phyloP scores from a whole-genome alignment of 345 rosid genomes.

The Lepidium sativum region DNA sequence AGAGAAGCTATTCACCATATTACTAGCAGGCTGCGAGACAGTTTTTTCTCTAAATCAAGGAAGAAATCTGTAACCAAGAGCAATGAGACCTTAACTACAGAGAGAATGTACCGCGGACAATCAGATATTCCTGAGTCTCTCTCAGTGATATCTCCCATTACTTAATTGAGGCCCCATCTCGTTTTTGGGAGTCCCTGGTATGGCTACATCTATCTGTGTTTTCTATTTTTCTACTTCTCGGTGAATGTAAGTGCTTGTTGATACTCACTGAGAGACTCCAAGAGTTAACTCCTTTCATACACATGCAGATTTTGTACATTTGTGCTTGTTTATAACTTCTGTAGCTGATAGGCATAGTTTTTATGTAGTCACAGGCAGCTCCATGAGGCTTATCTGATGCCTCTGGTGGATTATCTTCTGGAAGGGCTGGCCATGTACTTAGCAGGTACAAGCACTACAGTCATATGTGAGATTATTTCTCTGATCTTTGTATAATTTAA shows the following conservation, averaged over 20 bases:
- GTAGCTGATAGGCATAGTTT: conserved; percentile 12
- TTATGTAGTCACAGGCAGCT: conserved; percentile 29
- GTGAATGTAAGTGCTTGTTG: conserved; percentile 5
- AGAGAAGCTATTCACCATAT: conserved; percentile 72
- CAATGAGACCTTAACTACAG: conserved; percentile 36
- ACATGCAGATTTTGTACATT: neutral
- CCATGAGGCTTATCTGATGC: conserved; percentile 39
- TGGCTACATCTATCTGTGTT: conserved; percentile 17
- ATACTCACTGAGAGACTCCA: neutral
- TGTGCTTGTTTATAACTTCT: neutral
- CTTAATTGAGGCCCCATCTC: conserved; percentile 43
- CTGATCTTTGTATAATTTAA: neutral
- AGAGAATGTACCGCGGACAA: conserved; percentile 33
- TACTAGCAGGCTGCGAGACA: conserved; percentile 72
- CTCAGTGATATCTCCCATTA: conserved; percentile 39
- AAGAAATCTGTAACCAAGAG: conserved; percentile 35
- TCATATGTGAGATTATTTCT: neutral
- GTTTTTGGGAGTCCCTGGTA: conserved; percentile 61
- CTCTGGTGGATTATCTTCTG: conserved; percentile 46
- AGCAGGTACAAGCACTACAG: conserved; percentile 49
- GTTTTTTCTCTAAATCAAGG: conserved; percentile 40
- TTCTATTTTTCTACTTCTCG: neutral
- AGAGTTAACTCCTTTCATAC: neutral
- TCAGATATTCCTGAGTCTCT: conserved; percentile 20
- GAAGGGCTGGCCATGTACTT: conserved; percentile 49